phyloP scores from a whole-genome alignment of 345 rosid species.

The Lumnitzera littorea region DNA sequence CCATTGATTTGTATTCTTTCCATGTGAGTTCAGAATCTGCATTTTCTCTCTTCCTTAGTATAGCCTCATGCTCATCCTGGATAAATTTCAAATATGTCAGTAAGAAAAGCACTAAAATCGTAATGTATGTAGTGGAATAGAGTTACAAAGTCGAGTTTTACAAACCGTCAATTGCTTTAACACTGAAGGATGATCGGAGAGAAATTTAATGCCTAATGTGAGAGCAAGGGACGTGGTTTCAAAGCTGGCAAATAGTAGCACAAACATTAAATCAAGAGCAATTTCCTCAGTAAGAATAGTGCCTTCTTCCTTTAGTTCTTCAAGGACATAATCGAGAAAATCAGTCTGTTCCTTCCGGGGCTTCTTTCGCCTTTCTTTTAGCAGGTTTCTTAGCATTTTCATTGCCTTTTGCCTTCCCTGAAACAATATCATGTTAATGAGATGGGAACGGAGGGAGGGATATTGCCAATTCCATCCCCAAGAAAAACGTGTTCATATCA shows the following conservation, averaged over 20 bases:
- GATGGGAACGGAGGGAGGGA: no score
- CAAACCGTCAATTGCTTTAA: constrained; percentile 10
- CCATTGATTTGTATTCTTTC: constrained; percentile 10
- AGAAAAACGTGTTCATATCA: no score
- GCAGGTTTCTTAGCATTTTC: constrained; percentile 4
- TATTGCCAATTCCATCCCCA: no score
- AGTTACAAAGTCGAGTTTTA: neutral
- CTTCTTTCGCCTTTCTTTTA: constrained; percentile 6
- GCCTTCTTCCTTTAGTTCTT: constrained; percentile 11
- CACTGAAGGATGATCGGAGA: constrained; percentile 9
- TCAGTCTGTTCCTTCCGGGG: constrained; percentile 3
- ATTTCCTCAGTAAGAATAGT: constrained; percentile 6
- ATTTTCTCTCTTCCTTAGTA: constrained; percentile 10
- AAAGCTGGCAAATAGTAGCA: constrained; percentile 12
- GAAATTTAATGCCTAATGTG: constrained; percentile 10
- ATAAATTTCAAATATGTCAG: neutral
- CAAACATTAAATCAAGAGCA: constrained; percentile 5
- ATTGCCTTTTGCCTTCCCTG: constrained; percentile 11
- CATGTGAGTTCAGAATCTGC: neutral
- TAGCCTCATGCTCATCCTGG: constrained; percentile 29
- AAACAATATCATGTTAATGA: neutral
- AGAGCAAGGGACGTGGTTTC: constrained; percentile 13
- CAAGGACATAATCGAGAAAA: constrained; percentile 15
- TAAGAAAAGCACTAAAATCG: neutral
- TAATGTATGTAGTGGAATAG: no score